Base-by-base conservation (phyloP, 73 alveolate species). In the Urostyla sp. region DNA sequence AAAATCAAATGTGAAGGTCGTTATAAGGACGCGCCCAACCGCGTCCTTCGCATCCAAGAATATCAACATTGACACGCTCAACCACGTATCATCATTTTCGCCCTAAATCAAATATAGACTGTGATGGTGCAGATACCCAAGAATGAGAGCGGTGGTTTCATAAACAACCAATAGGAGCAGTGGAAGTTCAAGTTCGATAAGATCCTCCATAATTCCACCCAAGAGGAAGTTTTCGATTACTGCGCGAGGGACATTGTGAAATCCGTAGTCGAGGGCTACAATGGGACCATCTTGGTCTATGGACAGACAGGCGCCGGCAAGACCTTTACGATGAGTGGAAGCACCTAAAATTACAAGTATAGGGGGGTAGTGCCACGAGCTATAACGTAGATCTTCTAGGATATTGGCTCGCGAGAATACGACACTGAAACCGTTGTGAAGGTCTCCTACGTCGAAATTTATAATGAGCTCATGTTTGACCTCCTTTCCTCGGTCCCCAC, bases 171-270 rank as follows among this genome's bases (percentile, higher is more conserved):
- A 87, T 90, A 92, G 53, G 99, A 98, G 72, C 82, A 96, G 24
- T 98, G 99, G 99, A 96, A 97, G 78, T 98, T 97, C 94, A 94
- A 95, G 61, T 96, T 96, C 90, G 99, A 97, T 83, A 96, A 95
- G 89, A 91, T 98, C 21, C 93, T 98, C 24, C 94, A 95, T 67
- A 98, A 98, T 80, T 97, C 98, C 0, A 78, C 98, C 23, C 83
- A 88, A 50, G 95, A 88, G 26, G 95, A 88, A 18, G 91, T 82
- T 38, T 88, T 49, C 50, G 89, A 80, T 34, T 55, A 44, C 28
- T 82, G 92, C 27, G 89, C 92, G 37, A 45, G 87, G 46, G 92
- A 90, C 15, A 86, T 94, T 49, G 95, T 94, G 44, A 79, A 91
- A 59, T 79, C 88, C 21, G 91, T 90, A 23, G 85, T 91, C 52